These are phyloP conservation scores for Blastobotrys apis DNA, from an alignment of 1,139 yeast genomes.

Conservation along the genomic window DNA sequence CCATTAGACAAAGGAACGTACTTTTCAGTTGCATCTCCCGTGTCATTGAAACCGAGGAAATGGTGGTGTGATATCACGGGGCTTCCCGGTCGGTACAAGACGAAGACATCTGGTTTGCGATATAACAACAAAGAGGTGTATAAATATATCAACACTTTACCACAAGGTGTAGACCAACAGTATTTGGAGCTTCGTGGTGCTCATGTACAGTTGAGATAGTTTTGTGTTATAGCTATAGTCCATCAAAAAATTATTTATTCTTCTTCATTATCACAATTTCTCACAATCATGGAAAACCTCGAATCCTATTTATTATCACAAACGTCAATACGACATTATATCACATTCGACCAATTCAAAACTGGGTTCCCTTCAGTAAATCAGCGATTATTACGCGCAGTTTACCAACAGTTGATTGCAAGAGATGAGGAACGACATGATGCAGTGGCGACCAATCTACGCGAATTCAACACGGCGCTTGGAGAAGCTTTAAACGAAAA, in stretches of 20 bases:
- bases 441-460: constrained; percentile 14
- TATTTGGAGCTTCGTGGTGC: constrained; percentile 86
- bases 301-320: constrained; percentile 22
- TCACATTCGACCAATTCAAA: constrained; percentile 18
- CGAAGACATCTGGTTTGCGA: constrained; percentile 59
- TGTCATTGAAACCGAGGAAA: constrained; percentile 74
- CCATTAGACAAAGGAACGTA: constrained; percentile 32
- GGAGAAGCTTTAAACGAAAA: constrained; percentile 2
- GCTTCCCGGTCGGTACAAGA: constrained; percentile 67
- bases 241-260: background rate
- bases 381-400: constrained; percentile 10
- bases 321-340: constrained; percentile 22
- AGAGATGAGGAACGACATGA: constrained; percentile 17
- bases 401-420: constrained; percentile 17
- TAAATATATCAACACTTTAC: constrained; percentile 71
- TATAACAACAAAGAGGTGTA: constrained; percentile 83
- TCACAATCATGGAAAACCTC: constrained; percentile 11
- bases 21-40: constrained; percentile 70
- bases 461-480: constrained; percentile 14
- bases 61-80: constrained; percentile 96
- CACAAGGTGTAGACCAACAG: constrained; percentile 92
- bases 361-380: constrained; percentile 15
- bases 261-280: background rate
- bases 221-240: background rate
- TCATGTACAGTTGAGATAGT: constrained; percentile 66